Conservation (phyloP, 805 yeast species). For the Ogataea corticis region DNA sequence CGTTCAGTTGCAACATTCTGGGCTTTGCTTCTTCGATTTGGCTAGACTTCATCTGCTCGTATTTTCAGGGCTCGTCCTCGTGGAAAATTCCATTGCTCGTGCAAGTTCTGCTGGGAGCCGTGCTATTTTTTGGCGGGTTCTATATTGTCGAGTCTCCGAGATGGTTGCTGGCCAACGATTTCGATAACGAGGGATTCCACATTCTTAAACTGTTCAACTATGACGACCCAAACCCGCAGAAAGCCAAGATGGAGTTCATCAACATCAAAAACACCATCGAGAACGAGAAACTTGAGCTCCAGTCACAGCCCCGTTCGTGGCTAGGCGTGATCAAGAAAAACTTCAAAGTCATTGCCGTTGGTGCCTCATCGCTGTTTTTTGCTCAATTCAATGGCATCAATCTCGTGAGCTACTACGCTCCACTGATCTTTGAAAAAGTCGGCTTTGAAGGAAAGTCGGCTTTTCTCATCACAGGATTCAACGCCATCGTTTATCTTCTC, state of each 20-base stretch:
- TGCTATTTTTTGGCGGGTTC: constrained; percentile 69
- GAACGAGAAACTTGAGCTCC: constrained; percentile 21
- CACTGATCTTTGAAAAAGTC: constrained; percentile 86
- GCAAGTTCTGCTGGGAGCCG: constrained; percentile 69
- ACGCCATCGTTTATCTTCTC: constrained; percentile 54
- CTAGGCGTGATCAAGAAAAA: constrained; percentile 27
- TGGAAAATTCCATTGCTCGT: constrained; percentile 81
- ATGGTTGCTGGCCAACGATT: constrained; percentile 78
- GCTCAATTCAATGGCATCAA: constrained; percentile 91
- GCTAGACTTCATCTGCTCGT: constrained; percentile 80
- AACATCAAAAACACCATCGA: constrained; percentile 41
- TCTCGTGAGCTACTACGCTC: constrained; percentile 86
- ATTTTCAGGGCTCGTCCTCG: constrained; percentile 55
- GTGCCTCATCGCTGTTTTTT: constrained; percentile 82
- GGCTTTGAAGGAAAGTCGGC: constrained; percentile 88
- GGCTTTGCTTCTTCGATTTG: constrained; percentile 85
- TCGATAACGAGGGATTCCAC: constrained; percentile 53
- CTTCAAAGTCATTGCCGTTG: constrained; percentile 62
- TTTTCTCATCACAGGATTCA: constrained; percentile 82
- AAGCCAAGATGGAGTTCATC: constrained; percentile 43
- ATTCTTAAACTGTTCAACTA: constrained; percentile 38
- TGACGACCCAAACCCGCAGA: constrained; percentile 25
- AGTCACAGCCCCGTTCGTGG: constrained; percentile 29
- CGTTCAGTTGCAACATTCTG: constrained; percentile 80
- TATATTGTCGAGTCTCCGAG: constrained; percentile 85